Evolutionary conservation across 176 grass and related monocot species (phyloP).

Genomic region (Chloris gayana): DNA sequence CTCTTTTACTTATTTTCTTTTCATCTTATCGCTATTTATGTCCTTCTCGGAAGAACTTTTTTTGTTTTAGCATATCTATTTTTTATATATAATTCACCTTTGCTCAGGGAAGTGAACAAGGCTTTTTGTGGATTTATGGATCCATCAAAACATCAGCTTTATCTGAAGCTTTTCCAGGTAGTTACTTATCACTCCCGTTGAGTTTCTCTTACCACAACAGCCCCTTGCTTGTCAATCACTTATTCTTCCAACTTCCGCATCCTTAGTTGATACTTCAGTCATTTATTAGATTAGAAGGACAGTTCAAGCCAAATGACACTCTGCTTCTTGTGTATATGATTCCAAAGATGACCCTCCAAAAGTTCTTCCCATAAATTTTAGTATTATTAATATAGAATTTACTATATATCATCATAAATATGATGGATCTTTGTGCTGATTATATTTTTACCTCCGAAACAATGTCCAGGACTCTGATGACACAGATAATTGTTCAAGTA

Average conservation of each 20-base stretch:
- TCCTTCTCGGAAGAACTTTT: background rate
- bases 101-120: constrained; percentile 79
- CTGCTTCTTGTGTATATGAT: constrained; percentile 9
- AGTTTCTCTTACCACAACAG: background rate
- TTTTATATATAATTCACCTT: background rate
- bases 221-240: background rate
- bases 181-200: background rate
- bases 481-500: constrained; percentile 30
- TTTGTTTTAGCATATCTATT: constrained; percentile 12
- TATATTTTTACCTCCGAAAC: constrained; percentile 10
- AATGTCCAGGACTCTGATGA: constrained; percentile 41
- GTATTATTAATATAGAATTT: background rate
- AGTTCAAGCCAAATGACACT: background rate
- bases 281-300: background rate
- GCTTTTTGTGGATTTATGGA: constrained; percentile 89
- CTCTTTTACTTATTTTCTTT: background rate
- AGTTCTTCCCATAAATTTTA: background rate
- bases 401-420: background rate
- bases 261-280: background rate
- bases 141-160: constrained; percentile 48
- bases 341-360: too few species aligned
- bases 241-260: background rate
- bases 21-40: background rate
- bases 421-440: background rate
- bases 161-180: constrained; percentile 56